Evolutionary conservation across 176 grass and related monocot species (phyloP).

Genomic region (Neostapfia colusana): DNA sequence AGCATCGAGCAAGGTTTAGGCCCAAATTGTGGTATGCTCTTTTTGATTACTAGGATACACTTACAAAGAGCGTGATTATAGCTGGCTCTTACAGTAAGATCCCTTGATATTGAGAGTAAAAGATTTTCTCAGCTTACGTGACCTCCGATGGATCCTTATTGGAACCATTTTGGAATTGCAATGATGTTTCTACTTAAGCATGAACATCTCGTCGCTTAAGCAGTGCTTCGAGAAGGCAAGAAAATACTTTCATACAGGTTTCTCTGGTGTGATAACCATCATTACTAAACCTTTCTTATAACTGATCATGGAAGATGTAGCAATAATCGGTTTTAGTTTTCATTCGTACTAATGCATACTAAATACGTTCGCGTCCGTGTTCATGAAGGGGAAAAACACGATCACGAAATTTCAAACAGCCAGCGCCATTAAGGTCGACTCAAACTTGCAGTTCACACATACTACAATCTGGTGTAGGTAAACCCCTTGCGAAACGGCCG

Average conservation of each 20-base stretch:
- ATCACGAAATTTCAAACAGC: not conserved
- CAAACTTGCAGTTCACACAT: not conserved
- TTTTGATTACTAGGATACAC: no score
- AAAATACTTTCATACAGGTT: not conserved
- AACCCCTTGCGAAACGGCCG: not conserved
- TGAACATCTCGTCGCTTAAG: no score
- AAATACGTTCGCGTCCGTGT: not conserved
- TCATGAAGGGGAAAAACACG: not conserved
- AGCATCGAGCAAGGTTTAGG: not conserved
- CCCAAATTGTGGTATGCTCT: no score
- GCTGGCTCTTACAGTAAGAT: not conserved
- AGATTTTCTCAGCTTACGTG: not conserved
- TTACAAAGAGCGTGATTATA: not conserved
- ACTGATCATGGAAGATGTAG: no score
- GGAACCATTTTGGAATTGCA: no score
- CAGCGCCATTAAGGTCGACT: no score
- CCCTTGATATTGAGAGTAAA: not conserved
- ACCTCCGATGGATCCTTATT: no score
- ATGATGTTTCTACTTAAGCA: no score
- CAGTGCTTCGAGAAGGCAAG: no score
- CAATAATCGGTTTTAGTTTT: no score
- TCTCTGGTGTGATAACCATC: not conserved
- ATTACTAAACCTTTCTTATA: no score
- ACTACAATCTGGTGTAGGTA: not conserved
- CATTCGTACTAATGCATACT: no score